Evolutionary conservation across 2,329 filamentous ascomycete genomes (phyloP).

Genomic region (Basipetospora chlamydospora): DNA sequence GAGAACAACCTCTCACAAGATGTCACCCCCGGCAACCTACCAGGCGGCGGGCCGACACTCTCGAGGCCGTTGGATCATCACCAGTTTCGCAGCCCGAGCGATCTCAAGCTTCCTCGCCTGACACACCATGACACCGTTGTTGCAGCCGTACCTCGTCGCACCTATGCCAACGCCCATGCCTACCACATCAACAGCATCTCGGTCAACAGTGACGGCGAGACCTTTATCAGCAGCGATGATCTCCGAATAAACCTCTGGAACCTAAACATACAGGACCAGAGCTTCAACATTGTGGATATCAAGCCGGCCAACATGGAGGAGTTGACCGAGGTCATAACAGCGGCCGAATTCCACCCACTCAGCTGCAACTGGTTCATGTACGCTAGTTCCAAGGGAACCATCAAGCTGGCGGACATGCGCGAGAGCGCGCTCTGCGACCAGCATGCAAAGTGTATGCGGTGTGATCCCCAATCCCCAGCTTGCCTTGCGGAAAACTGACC

Average conservation of each 20-base stretch:
- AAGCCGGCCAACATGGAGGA: conserved; percentile 99
- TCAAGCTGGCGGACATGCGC: conserved; percentile 97
- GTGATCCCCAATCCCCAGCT: no score
- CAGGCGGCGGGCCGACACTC: conserved; percentile 58
- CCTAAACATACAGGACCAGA: conserved; percentile 96
- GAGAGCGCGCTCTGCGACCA: conserved; percentile 92
- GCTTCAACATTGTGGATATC: conserved; percentile 99
- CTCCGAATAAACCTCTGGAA: conserved; percentile 98
- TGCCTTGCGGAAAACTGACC: background rate
- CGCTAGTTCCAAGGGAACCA: conserved; percentile 95
- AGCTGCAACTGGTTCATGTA: conserved; percentile 99
- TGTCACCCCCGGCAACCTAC: conserved; percentile 60
- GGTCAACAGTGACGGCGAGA: conserved; percentile 99
- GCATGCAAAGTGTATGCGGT: conserved; percentile 67
- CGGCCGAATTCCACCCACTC: conserved; percentile 88
- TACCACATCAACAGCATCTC: conserved; percentile 99
- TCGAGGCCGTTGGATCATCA: conserved; percentile 52
- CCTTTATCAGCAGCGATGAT: conserved; percentile 97
- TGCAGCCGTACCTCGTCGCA: conserved; percentile 85
- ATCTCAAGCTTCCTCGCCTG: conserved; percentile 86
- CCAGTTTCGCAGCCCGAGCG: conserved; percentile 64
- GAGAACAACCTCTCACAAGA: conserved; percentile 98
- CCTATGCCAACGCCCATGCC: conserved; percentile 94
- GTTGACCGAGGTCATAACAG: conserved; percentile 95
- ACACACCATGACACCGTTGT: conserved; percentile 98